phyloP scores from a whole-genome alignment of 176 grass and related monocot species.

The Triticum aestivum region DNA sequence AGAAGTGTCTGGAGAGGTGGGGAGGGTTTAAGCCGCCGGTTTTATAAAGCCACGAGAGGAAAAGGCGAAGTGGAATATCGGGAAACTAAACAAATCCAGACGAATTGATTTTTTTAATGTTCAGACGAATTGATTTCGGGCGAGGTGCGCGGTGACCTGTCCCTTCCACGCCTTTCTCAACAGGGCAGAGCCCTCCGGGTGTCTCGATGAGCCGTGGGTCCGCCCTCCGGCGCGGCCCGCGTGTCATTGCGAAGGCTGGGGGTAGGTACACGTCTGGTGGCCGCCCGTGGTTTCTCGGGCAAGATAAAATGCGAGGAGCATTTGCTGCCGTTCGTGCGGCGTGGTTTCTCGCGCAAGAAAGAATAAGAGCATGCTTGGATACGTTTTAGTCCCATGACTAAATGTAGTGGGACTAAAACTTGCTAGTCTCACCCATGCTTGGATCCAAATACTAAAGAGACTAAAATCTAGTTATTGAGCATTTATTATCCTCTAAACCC shows the following conservation, averaged over 20 bases:
- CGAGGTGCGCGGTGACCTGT: slow-evolving; percentile 39
- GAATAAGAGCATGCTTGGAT: too few relatives aligned
- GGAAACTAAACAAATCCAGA: neutral
- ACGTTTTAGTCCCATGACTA: too few relatives aligned
- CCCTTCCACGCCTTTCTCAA: neutral
- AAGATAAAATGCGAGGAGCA: neutral
- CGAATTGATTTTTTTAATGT: neutral
- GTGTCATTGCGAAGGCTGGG: neutral
- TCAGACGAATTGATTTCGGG: neutral
- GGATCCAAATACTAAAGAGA: too few relatives aligned
- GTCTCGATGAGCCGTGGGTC: slow-evolving; percentile 8
- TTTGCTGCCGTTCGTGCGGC: neutral
- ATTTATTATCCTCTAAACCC: too few relatives aligned
- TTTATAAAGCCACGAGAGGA: neutral
- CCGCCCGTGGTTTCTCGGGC: slow-evolving; percentile 16
- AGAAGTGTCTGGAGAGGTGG: slow-evolving; percentile 13
- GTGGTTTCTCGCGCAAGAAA: slow-evolving; percentile 20
- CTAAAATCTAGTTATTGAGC: too few relatives aligned
- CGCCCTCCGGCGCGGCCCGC: neutral
- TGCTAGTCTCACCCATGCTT: too few relatives aligned
- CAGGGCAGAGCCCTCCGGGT: neutral
- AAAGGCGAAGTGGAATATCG: neutral
- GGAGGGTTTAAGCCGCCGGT: neutral
- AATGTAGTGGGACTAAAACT: too few relatives aligned
- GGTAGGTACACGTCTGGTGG: neutral